A percentile compares a stretch with the other conserved stretches of the same genome.
These are phyloP conservation scores for Nemania diffusa DNA, from an alignment of 2,329 filamentous ascomycete genomes.

Conservation along the genomic window DNA sequence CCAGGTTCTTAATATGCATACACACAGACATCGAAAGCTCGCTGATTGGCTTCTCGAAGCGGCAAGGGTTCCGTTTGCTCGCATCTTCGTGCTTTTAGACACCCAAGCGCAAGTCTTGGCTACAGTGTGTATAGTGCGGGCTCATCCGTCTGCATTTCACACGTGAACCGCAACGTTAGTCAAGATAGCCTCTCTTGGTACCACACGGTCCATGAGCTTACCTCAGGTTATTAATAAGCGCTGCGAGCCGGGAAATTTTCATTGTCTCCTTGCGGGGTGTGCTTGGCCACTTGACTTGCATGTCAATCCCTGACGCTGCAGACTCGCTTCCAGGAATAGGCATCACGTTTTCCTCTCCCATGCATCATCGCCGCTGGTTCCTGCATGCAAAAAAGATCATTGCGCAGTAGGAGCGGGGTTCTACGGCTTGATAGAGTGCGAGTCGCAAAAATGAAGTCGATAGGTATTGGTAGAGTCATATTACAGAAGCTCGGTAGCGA, in stretches of 20 bases:
- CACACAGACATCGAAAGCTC: not conserved
- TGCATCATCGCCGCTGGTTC: conserved; percentile 21
- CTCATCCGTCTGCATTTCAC: conserved; percentile 23
- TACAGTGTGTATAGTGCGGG: conserved; percentile 24
- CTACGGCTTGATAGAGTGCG: not conserved
- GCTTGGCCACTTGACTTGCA: conserved; percentile 29
- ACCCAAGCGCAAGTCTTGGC: conserved; percentile 1
- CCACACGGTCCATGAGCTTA: conserved; percentile 12
- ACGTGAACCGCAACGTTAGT: conserved; percentile 24
- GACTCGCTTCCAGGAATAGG: conserved; percentile 23
- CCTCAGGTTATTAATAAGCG: conserved; percentile 26
- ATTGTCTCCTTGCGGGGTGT: conserved; percentile 16
- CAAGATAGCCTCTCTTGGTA: conserved; percentile 6
- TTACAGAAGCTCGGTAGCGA: not conserved
- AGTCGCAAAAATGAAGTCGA: not conserved
- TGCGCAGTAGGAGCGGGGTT: conserved; percentile 1
- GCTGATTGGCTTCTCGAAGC: conserved; percentile 16
- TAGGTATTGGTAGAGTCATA: not conserved
- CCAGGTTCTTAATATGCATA: conserved; percentile 1
- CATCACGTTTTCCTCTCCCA: conserved; percentile 11
- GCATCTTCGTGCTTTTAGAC: conserved; percentile 12
- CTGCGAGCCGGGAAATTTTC: conserved; percentile 3
- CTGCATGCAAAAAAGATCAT: conserved; percentile 29
- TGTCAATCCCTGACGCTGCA: conserved; percentile 27
- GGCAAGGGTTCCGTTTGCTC: conserved; percentile 13